A percentile compares a stretch with the other conserved stretches of the same genome.
These are phyloP conservation scores for Russula compacta DNA, from an alignment of 768 basidiomycete species.

Conservation along the genomic window DNA sequence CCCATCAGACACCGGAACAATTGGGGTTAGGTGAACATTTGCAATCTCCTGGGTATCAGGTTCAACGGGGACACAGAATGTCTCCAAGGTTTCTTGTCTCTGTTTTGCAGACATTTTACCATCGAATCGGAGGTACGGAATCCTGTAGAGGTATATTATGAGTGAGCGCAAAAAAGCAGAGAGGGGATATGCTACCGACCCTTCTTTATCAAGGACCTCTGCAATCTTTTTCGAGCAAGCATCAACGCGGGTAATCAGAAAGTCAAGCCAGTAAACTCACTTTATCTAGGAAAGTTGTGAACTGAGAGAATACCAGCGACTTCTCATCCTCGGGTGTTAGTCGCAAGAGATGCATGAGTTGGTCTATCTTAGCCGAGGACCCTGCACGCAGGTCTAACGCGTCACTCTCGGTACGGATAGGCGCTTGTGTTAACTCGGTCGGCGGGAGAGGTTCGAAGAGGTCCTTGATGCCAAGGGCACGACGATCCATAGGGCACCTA, in stretches of 20 bases:
- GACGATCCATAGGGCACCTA: constrained; percentile 85
- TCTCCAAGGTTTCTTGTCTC: constrained; percentile 67
- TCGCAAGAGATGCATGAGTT: constrained; percentile 62
- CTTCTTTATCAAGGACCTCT: constrained; percentile 53
- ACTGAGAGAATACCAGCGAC: constrained; percentile 84
- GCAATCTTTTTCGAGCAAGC: constrained; percentile 44
- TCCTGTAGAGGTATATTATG: constrained; percentile 33
- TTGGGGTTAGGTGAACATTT: not conserved
- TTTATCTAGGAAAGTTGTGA: constrained; percentile 78
- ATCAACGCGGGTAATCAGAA: not conserved
- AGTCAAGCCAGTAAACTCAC: constrained; percentile 28
- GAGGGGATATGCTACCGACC: constrained; percentile 33
- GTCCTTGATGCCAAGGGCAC: constrained; percentile 42
- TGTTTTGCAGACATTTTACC: constrained; percentile 77
- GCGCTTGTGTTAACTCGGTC: constrained; percentile 58
- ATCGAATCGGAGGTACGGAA: constrained; percentile 74
- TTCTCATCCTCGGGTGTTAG: constrained; percentile 65
- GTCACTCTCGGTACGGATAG: constrained; percentile 32
- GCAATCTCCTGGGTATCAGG: constrained; percentile 19
- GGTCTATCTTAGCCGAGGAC: constrained; percentile 81
- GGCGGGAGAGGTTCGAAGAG: constrained; percentile 56
- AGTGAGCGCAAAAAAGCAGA: not conserved
- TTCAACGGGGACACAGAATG: constrained; percentile 62
- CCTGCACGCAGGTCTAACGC: constrained; percentile 34
- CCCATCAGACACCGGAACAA: constrained; percentile 13